Conservation (phyloP, 306 rosid species). For the Cucurbita maxima region DNA sequence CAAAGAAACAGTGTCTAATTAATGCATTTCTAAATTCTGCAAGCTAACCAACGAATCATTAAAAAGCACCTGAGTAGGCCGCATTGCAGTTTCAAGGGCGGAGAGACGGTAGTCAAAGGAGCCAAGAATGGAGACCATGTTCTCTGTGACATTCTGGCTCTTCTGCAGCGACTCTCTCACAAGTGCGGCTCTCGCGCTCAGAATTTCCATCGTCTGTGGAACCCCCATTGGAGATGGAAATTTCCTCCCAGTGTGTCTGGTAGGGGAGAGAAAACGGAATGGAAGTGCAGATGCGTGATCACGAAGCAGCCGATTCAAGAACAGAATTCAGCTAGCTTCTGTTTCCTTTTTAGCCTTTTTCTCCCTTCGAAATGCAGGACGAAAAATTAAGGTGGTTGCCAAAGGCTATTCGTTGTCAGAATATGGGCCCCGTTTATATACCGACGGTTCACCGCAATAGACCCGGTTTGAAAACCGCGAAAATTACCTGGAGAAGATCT, state of each 20-base stretch:
- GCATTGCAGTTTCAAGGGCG: slow-evolving; percentile 88
- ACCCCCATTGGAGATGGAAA: slow-evolving; percentile 25
- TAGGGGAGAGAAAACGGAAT: slow-evolving; percentile 4
- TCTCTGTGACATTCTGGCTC: slow-evolving; percentile 67
- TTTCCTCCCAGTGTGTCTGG: slow-evolving; percentile 12
- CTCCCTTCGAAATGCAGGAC: slow-evolving; percentile 7
- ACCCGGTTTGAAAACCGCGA: not conserved
- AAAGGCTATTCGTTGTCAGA: not conserved
- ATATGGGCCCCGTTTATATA: not conserved
- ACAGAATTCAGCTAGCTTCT: not conserved
- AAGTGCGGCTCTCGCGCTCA: slow-evolving; percentile 42
- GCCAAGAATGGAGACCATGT: slow-evolving; percentile 82
- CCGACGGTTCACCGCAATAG: not conserved
- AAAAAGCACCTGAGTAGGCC: slow-evolving; percentile 73
- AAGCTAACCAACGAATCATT: not conserved
- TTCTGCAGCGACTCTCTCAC: slow-evolving; percentile 55
- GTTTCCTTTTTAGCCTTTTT: not conserved
- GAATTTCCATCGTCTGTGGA: slow-evolving; percentile 45
- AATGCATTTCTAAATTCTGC: not conserved
- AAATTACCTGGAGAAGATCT: not conserved
- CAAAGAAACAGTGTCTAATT: not conserved
- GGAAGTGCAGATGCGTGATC: not conserved
- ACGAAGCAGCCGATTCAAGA: not conserved
- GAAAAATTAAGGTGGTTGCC: not conserved
- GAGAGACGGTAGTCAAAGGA: slow-evolving; percentile 96